Percentiles rank a stretch among this genome's conserved stretches.
These are phyloP conservation scores for Closterium sp. DNA, from an alignment of 139 green algal genomes.

Conservation along the genomic window DNA sequence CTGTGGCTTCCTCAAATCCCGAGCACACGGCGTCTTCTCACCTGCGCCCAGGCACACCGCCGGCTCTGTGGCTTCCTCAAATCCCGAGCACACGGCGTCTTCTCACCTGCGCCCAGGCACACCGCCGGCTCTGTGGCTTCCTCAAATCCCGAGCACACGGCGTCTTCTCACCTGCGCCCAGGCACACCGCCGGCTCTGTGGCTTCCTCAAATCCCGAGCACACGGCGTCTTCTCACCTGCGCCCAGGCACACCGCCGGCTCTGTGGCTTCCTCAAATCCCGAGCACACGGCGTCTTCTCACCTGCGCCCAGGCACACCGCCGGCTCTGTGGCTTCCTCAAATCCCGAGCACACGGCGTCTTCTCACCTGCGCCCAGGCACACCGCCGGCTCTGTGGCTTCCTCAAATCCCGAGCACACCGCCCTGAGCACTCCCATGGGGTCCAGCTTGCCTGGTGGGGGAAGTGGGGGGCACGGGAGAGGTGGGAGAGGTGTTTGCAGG, in stretches of 20 bases:
- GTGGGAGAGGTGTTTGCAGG: too few species aligned
- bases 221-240: constrained; percentile 34
- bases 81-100: neutral
- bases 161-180: too few species aligned
- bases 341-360: neutral
- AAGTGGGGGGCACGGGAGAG: too few species aligned
- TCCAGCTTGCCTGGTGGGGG: neutral
- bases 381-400: constrained; percentile 63
- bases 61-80: too few species aligned
- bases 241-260: constrained; percentile 72
- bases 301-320: too few species aligned
- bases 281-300: too few species aligned
- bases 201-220: neutral
- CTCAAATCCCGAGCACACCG: constrained; percentile 67
- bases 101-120: constrained; percentile 66
- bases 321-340: too few species aligned
- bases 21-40: constrained; percentile 42
- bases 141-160: constrained; percentile 68
- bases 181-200: too few species aligned
- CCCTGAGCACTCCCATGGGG: neutral
- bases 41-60: too few species aligned
- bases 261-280: constrained; percentile 33
- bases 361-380: constrained; percentile 66
- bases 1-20: constrained; percentile 67
- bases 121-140: constrained; percentile 63